These are phyloP conservation scores for Ogataea siamensis DNA, from an alignment of 805 yeast genomes.

Conservation along the genomic window DNA sequence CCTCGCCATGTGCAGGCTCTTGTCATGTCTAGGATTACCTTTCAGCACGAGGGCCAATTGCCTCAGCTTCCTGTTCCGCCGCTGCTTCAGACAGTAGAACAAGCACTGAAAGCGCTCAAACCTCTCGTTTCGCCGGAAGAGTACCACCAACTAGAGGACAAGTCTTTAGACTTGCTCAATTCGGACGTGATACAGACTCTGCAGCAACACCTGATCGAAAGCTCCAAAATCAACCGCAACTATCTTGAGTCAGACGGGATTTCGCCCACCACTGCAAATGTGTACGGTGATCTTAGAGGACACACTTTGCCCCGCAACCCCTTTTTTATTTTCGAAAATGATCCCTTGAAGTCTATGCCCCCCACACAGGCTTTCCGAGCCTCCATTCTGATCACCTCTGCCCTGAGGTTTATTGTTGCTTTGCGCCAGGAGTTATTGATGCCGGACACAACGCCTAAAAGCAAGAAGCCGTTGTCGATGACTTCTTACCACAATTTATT, in stretches of 20 bases:
- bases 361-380: conserved; percentile 70
- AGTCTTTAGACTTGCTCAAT: conserved; percentile 44
- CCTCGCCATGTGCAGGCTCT: conserved; percentile 3
- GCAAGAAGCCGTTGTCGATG: conserved; percentile 60
- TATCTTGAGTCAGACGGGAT: conserved; percentile 53
- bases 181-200: conserved; percentile 42
- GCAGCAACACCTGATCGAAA: conserved; percentile 53
- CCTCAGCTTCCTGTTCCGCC: conserved; percentile 67
- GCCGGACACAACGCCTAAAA: conserved; percentile 56
- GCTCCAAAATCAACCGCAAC: conserved; percentile 42
- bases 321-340: conserved; percentile 69
- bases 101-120: conserved; percentile 53
- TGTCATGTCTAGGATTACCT: conserved; percentile 30
- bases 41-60: conserved; percentile 40
- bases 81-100: conserved; percentile 47
- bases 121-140: conserved; percentile 59
- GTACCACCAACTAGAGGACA: conserved; percentile 41
- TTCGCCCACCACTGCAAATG: conserved; percentile 52
- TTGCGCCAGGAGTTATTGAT: conserved; percentile 51
- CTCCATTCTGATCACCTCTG: conserved; percentile 61
- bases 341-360: conserved; percentile 56
- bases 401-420: conserved; percentile 63
- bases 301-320: conserved; percentile 77
- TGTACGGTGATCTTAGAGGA: conserved; percentile 61
- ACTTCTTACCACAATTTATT: conserved; percentile 62